phyloP scores from a whole-genome alignment of 495 filamentous ascomycete species.

The Evansstolkia leycettana region DNA sequence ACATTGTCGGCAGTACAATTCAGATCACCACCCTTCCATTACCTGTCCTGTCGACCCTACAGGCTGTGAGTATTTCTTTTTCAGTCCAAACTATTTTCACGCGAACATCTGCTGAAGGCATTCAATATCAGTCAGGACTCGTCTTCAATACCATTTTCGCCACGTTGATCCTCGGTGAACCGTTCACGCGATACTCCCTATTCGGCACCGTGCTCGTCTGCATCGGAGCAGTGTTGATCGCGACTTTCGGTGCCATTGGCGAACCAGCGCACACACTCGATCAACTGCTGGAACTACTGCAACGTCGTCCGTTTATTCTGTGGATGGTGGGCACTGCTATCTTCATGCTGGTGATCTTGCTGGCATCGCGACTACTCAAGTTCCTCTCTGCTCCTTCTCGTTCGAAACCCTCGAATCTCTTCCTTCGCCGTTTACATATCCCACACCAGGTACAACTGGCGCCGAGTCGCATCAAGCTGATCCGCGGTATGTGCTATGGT shows the following conservation, averaged over 20 bases:
- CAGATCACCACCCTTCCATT: constrained; percentile 95
- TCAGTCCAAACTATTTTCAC: not conserved
- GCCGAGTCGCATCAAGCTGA: constrained; percentile 53
- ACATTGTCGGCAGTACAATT: constrained; percentile 87
- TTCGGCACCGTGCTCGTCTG: constrained; percentile 83
- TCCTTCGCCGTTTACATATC: constrained; percentile 27
- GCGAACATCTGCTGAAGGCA: constrained; percentile 5
- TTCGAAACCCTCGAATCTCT: constrained; percentile 14
- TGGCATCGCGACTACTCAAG: constrained; percentile 45
- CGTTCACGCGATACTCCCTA: constrained; percentile 85
- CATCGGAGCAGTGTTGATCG: constrained; percentile 76
- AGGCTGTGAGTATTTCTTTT: constrained; percentile 47
- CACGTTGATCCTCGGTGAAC: constrained; percentile 82
- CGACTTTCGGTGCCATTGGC: constrained; percentile 86
- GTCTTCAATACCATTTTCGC: constrained; percentile 99
- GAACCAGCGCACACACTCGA: constrained; percentile 83
- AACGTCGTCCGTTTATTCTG: constrained; percentile 62
- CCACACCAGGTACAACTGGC: constrained; percentile 16
- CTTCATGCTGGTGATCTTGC: constrained; percentile 55
- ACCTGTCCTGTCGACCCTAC: constrained; percentile 87
- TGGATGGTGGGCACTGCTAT: constrained; percentile 80
- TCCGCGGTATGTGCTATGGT: constrained; percentile 79
- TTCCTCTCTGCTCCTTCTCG: constrained; percentile 29
- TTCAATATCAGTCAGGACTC: constrained; percentile 51
- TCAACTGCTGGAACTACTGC: constrained; percentile 69